Evolutionary conservation across 148 eudicot genomes (phyloP).

Genomic region (Nepenthes gracilis): DNA sequence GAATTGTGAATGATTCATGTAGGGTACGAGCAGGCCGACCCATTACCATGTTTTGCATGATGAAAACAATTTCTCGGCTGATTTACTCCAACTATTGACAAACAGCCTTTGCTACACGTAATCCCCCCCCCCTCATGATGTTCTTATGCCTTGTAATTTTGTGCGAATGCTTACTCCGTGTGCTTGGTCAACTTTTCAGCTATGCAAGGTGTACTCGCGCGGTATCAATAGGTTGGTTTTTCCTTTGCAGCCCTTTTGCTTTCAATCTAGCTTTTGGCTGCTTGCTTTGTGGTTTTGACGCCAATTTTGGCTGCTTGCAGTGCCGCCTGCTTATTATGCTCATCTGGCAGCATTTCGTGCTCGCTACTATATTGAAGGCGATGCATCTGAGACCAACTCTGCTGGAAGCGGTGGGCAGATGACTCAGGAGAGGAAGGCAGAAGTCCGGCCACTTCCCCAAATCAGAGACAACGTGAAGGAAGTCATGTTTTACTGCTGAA

Average conservation of each 20-base stretch:
- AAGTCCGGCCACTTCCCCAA: constrained; percentile 24
- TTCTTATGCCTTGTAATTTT: neutral
- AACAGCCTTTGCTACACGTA: constrained; percentile 70
- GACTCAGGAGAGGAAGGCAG: constrained; percentile 15
- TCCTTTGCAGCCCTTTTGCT: neutral
- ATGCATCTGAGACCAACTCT: constrained; percentile 36
- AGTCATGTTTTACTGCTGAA: constrained; percentile 72
- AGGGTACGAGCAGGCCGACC: constrained; percentile 79
- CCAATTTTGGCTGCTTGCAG: constrained; percentile 20
- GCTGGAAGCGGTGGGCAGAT: constrained; percentile 7
- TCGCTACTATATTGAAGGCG: constrained; percentile 53
- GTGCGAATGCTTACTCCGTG: neutral
- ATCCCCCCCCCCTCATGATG: neutral
- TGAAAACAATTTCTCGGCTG: constrained; percentile 55
- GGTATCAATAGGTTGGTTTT: constrained; percentile 60
- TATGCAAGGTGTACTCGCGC: constrained; percentile 86
- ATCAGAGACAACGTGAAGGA: constrained; percentile 43
- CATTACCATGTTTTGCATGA: constrained; percentile 74
- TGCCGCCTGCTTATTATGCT: constrained; percentile 83
- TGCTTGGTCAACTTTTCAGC: constrained; percentile 17
- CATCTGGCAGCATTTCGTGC: constrained; percentile 81
- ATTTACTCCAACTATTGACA: constrained; percentile 46
- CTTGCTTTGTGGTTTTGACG: neutral
- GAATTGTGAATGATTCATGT: neutral
- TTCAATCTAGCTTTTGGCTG: neutral